These are phyloP conservation scores for Rosellinia necatrix DNA, from an alignment of 2,329 filamentous ascomycete species.

Conservation along the genomic window DNA sequence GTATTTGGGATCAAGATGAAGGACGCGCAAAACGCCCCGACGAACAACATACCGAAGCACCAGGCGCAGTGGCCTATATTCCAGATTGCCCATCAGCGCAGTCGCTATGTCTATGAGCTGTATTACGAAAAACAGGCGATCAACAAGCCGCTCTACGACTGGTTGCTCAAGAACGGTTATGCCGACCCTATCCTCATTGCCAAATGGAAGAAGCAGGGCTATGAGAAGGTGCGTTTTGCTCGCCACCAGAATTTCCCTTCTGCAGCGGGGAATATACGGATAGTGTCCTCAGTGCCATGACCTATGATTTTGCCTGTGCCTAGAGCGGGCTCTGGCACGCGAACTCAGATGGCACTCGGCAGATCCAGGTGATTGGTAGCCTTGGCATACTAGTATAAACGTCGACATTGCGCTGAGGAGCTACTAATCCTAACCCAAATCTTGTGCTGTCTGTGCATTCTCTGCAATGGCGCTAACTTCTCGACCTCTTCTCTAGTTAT, in stretches of 20 bases:
- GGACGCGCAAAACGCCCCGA: conserved; percentile 89
- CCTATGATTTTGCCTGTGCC: neutral
- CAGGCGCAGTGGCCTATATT: conserved; percentile 97
- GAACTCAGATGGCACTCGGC: neutral
- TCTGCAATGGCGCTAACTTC: conserved; percentile 13
- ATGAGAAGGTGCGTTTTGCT: conserved; percentile 90
- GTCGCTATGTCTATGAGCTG: conserved; percentile 92
- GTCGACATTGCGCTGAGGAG: neutral
- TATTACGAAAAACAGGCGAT: conserved; percentile 99
- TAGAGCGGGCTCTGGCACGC: neutral
- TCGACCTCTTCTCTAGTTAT: conserved; percentile 61
- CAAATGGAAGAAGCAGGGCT: conserved; percentile 99
- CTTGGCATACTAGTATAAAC: neutral
- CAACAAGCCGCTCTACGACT: conserved; percentile 89
- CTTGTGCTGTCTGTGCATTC: neutral
- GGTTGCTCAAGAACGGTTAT: conserved; percentile 94
- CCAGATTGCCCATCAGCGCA: conserved; percentile 92
- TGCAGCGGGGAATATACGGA: too few relatives aligned
- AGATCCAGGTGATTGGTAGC: neutral
- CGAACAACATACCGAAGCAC: conserved; percentile 77
- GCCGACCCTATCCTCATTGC: conserved; percentile 94
- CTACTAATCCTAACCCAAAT: neutral
- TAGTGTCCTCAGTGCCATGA: too few relatives aligned
- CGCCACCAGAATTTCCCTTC: too few relatives aligned
- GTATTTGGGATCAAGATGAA: conserved; percentile 92